Evolutionary conservation across 805 yeast species (phyloP).

Genomic region (Ogataea paradorogensis): DNA sequence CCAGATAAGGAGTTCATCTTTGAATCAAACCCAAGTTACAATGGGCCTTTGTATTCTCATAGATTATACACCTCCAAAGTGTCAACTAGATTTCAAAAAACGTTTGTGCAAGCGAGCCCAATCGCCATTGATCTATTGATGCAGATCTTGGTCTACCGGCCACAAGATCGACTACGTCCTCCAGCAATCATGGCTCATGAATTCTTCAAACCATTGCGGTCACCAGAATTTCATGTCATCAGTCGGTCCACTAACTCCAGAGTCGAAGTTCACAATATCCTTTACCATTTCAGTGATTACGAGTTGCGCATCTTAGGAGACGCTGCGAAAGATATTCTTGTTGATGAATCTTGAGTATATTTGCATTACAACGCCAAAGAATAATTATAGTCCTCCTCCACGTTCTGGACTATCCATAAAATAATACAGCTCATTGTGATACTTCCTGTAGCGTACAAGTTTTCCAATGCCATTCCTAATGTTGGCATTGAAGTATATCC

Average conservation of each 20-base stretch:
- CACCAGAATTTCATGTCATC: slow-evolving; percentile 39
- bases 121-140: slow-evolving; percentile 83
- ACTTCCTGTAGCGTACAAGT: slow-evolving; percentile 73
- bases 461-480: slow-evolving; percentile 89
- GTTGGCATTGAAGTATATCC: slow-evolving; percentile 78
- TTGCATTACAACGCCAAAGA: slow-evolving; percentile 55
- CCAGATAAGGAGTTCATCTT: slow-evolving; percentile 72
- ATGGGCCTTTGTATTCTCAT: slow-evolving; percentile 70
- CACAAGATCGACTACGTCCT: slow-evolving; percentile 77
- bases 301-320: slow-evolving; percentile 42
- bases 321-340: slow-evolving; percentile 24
- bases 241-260: slow-evolving; percentile 35
- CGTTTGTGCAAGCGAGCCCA: slow-evolving; percentile 74
- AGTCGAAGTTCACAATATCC: slow-evolving; percentile 36
- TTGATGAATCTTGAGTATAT: slow-evolving; percentile 14
- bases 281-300: slow-evolving; percentile 70
- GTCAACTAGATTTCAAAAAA: slow-evolving; percentile 48
- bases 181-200: slow-evolving; percentile 81
- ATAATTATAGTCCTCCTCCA: slow-evolving; percentile 94
- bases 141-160: slow-evolving; percentile 85
- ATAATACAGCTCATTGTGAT: slow-evolving; percentile 86
- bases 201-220: slow-evolving; percentile 83
- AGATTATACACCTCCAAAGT: slow-evolving; percentile 38
- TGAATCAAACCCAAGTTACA: slow-evolving; percentile 70
- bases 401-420: slow-evolving; percentile 91